Percentiles rank a stretch among this genome's conserved stretches.
These are phyloP conservation scores for Paecilomyces sp. DNA, from an alignment of 2,329 filamentous ascomycete species.

Conservation along the genomic window DNA sequence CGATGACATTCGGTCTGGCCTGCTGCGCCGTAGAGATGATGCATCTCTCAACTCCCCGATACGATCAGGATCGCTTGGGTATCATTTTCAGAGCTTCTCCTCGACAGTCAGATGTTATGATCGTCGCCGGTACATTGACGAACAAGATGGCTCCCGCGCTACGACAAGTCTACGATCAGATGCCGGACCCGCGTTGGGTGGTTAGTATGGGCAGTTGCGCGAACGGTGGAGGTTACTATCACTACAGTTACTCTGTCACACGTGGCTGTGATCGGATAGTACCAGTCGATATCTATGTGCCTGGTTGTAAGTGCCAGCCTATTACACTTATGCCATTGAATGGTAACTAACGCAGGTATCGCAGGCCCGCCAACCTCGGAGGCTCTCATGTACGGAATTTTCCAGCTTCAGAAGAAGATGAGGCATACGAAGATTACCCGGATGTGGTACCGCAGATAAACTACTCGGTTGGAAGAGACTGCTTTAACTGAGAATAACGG, in stretches of 20 bases:
- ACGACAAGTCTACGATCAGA: slow-evolving; percentile 87
- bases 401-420: slow-evolving; percentile 77
- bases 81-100: slow-evolving; percentile 85
- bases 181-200: slow-evolving; percentile 89
- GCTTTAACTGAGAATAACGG: not conserved
- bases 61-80: slow-evolving; percentile 81
- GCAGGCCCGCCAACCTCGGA: slow-evolving; percentile 47
- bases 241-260: slow-evolving; percentile 76
- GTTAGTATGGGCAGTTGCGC: slow-evolving; percentile 80
- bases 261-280: slow-evolving; percentile 73
- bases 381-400: slow-evolving; percentile 58
- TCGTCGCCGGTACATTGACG: slow-evolving; percentile 80
- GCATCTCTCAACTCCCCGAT: slow-evolving; percentile 82
- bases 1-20: slow-evolving; percentile 85
- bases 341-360: slow-evolving; percentile 7
- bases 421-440: slow-evolving; percentile 49
- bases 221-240: slow-evolving; percentile 81
- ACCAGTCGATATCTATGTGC: slow-evolving; percentile 81
- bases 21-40: slow-evolving; percentile 94
- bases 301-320: slow-evolving; percentile 56
- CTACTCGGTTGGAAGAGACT: not conserved
- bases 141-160: slow-evolving; percentile 92
- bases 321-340: slow-evolving; percentile 13
- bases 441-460: slow-evolving; percentile 51
- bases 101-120: slow-evolving; percentile 84